Evolutionary conservation across 2,329 filamentous ascomycete species (phyloP).

Genomic region (Aspergillus aculeatinus): DNA sequence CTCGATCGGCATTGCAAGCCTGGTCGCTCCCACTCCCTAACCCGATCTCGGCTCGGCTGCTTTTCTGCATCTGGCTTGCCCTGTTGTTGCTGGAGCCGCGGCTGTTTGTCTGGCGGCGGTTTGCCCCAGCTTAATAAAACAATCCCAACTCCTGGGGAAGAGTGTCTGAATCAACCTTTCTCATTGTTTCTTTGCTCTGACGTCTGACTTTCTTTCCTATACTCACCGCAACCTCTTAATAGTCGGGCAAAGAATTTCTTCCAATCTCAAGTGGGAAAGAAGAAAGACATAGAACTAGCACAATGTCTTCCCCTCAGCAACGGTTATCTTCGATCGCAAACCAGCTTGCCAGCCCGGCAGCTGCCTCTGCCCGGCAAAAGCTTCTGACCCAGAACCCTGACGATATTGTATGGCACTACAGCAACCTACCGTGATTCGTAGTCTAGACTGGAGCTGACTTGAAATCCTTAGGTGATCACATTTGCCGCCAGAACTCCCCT

Average conservation of each 20-base stretch:
- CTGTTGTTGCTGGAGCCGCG: constrained; percentile 12
- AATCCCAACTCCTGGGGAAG: not conserved
- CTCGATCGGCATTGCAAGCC: not conserved
- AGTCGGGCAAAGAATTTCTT: too few species aligned
- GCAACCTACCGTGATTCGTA: not conserved
- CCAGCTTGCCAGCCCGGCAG: constrained; percentile 36
- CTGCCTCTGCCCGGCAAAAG: constrained; percentile 30
- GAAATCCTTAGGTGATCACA: constrained; percentile 36
- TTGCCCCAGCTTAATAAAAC: constrained; percentile 12
- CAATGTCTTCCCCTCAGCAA: constrained; percentile 42
- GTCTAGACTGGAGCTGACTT: not conserved
- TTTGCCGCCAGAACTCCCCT: constrained; percentile 41
- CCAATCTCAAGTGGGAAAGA: not conserved
- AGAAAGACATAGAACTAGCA: constrained; percentile 6
- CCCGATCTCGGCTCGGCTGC: constrained; percentile 10
- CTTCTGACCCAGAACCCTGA: constrained; percentile 39
- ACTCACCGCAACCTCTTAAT: not conserved
- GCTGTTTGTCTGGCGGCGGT: constrained; percentile 9
- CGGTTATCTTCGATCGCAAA: constrained; percentile 43
- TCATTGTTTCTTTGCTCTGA: not conserved
- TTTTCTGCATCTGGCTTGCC: constrained; percentile 9
- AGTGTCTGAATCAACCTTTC: not conserved
- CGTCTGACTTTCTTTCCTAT: not conserved
- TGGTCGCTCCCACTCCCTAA: not conserved
- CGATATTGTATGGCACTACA: constrained; percentile 36